Conservation (phyloP, 305 asterid species). For the Withania somnifera region DNA sequence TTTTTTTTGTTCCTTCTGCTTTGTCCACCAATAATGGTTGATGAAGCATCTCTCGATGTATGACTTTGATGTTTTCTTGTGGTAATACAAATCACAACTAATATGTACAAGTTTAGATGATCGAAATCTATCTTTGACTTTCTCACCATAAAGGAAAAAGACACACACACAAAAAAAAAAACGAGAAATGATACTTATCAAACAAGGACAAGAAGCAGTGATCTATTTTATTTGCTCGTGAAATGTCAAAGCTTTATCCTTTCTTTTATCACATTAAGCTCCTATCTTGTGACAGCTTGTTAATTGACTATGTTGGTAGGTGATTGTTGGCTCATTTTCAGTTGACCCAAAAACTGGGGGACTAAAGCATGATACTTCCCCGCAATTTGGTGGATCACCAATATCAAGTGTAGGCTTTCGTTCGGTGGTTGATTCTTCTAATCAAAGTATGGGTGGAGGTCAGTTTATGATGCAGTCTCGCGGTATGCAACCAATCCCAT, state of each 20-base stretch:
- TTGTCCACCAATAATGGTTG: neutral
- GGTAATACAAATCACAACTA: neutral
- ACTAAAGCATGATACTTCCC: slow-evolving; percentile 19
- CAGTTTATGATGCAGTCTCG: slow-evolving; percentile 28
- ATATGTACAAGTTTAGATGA: neutral
- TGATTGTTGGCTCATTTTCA: slow-evolving; percentile 36
- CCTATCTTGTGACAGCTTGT: neutral
- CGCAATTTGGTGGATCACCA: slow-evolving; percentile 34
- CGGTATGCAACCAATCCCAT: slow-evolving; percentile 20
- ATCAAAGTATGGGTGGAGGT: slow-evolving; percentile 30
- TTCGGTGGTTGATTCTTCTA: slow-evolving; percentile 27
- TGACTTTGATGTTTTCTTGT: neutral
- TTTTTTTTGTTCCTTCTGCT: neutral
- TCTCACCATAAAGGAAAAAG: neutral
- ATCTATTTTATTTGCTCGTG: neutral
- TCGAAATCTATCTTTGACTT: neutral
- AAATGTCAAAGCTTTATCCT: neutral
- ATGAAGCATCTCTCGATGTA: neutral
- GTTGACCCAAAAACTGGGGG: slow-evolving; percentile 23
- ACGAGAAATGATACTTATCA: neutral
- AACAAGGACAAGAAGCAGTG: neutral
- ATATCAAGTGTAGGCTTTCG: slow-evolving; percentile 12
- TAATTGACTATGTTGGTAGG: slow-evolving; percentile 17
- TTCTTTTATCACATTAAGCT: neutral
- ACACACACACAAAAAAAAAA: no score